phyloP scores from a whole-genome alignment of 2,329 filamentous ascomycete genomes.

The Trichoderma koningii region DNA sequence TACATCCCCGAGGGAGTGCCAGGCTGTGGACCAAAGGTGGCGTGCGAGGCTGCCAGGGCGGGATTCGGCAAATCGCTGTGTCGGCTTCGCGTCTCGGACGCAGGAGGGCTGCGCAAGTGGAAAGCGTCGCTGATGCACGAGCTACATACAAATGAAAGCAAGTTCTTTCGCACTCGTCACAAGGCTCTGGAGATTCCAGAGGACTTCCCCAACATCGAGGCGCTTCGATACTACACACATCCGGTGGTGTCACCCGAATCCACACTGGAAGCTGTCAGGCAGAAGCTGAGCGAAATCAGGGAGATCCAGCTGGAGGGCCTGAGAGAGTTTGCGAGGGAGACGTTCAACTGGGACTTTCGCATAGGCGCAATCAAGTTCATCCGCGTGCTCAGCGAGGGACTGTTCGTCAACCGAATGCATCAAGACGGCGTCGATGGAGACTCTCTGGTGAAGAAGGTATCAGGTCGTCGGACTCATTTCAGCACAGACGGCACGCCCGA shows the following conservation, averaged over 20 bases:
- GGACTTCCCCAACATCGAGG: conserved; percentile 75
- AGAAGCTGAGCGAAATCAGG: conserved; percentile 33
- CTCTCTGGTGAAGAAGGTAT: conserved; percentile 65
- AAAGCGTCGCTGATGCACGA: conserved; percentile 71
- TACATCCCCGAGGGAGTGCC: conserved; percentile 87
- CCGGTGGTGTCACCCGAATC: conserved; percentile 75
- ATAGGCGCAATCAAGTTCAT: conserved; percentile 84
- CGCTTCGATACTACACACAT: conserved; percentile 84
- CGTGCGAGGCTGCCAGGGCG: conserved; percentile 85
- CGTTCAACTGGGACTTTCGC: conserved; percentile 82
- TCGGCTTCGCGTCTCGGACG: conserved; percentile 61
- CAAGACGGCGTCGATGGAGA: conserved; percentile 34
- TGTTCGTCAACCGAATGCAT: conserved; percentile 64
- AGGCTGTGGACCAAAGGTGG: conserved; percentile 83
- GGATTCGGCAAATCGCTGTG: conserved; percentile 82
- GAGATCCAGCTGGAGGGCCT: conserved; percentile 52
- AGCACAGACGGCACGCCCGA: conserved; percentile 76
- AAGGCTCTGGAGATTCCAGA: conserved; percentile 74
- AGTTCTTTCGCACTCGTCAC: conserved; percentile 76
- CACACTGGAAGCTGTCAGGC: conserved; percentile 36
- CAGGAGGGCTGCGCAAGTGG: conserved; percentile 66
- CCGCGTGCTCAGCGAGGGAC: conserved; percentile 72
- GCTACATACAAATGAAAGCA: conserved; percentile 78
- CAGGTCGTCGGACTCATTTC: conserved; percentile 67
- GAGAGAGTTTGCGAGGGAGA: conserved; percentile 72